phyloP scores from a whole-genome alignment of 768 basidiomycete species.

The Leucocoprinus birnbaumii region DNA sequence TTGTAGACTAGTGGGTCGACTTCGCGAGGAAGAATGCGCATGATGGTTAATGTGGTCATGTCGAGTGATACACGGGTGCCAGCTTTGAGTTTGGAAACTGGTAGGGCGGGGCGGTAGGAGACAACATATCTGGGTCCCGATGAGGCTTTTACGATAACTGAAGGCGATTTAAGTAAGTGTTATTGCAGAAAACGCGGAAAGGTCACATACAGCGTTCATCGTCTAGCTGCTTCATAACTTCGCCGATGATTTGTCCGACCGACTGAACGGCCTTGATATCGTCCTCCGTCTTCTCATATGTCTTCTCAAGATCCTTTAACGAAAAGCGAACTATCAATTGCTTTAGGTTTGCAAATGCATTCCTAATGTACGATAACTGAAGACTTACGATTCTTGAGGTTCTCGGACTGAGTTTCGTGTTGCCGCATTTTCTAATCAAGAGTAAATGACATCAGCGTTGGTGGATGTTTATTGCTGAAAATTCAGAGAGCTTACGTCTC shows the following conservation, averaged over 20 bases:
- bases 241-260: constrained; percentile 98
- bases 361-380: neutral
- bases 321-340: constrained; percentile 75
- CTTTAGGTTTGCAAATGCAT: neutral
- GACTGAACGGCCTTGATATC: constrained; percentile 99
- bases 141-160: constrained; percentile 98
- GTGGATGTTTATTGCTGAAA: neutral
- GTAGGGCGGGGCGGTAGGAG: constrained; percentile 90
- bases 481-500: constrained; percentile 48
- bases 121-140: constrained; percentile 98
- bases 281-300: constrained; percentile 93
- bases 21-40: constrained; percentile 97
- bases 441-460: constrained; percentile 13
- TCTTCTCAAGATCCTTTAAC: constrained; percentile 84
- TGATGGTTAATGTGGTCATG: constrained; percentile 99
- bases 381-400: constrained; percentile 82
- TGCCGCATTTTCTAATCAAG: constrained; percentile 82
- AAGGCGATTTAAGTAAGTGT: constrained; percentile 1
- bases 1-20: constrained; percentile 99
- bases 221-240: constrained; percentile 98
- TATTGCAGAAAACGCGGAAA: neutral
- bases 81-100: constrained; percentile 87
- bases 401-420: constrained; percentile 85
- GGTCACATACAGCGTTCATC: constrained; percentile 86
- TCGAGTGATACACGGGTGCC: constrained; percentile 96